phyloP scores from a whole-genome alignment of 2,329 filamentous ascomycete genomes.

The Fusarium sp. region DNA sequence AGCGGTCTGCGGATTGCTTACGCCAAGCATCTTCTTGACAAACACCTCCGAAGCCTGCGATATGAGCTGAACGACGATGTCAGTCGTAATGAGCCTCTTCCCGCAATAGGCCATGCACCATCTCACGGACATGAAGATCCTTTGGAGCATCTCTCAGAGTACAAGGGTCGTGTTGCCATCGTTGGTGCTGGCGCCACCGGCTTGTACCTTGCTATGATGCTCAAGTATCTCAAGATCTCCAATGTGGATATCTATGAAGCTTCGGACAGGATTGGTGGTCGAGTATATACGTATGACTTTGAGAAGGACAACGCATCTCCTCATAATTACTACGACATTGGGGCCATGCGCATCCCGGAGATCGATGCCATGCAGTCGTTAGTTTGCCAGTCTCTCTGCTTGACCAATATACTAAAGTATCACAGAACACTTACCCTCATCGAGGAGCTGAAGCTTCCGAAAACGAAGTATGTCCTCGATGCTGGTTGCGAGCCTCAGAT shows the following conservation, averaged over 20 bases:
- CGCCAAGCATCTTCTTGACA: background rate
- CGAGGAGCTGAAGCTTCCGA: background rate
- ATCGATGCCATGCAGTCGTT: slow-evolving; percentile 24
- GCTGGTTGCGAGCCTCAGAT: background rate
- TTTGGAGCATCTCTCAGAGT: background rate
- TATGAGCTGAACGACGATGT: background rate
- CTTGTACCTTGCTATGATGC: slow-evolving; percentile 28
- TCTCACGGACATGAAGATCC: background rate
- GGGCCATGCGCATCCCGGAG: slow-evolving; percentile 26
- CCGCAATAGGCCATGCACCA: background rate
- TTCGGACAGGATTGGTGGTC: slow-evolving; percentile 8
- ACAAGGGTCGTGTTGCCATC: slow-evolving; percentile 19
- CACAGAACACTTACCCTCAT: slow-evolving; percentile 1
- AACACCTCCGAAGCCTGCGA: background rate
- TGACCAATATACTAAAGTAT: rapidly evolving
- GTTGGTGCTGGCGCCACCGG: slow-evolving; percentile 20
- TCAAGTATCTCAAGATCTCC: slow-evolving; percentile 13
- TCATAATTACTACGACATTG: slow-evolving; percentile 30
- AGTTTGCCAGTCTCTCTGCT: rapidly evolving
- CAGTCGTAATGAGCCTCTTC: background rate
- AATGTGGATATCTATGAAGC: slow-evolving; percentile 30
- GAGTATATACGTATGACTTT: slow-evolving; percentile 9
- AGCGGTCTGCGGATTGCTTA: background rate
- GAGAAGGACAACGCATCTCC: background rate
- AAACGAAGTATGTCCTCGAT: background rate